These are phyloP conservation scores for Phytophthora fragariae DNA, from an alignment of 352 stramenopile species.

Conservation along the genomic window DNA sequence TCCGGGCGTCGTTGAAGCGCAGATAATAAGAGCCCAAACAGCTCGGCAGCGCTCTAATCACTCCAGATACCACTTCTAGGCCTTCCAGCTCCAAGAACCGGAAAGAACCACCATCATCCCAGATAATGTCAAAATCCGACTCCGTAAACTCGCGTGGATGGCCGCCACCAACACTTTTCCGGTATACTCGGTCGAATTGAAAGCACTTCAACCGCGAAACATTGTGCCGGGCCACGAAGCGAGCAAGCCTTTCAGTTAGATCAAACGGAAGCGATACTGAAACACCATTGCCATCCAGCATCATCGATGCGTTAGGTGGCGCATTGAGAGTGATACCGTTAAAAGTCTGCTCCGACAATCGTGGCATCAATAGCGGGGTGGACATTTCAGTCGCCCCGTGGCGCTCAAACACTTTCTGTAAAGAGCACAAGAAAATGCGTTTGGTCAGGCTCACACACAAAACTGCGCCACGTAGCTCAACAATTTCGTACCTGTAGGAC, in stretches of 20 bases:
- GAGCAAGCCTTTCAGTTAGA: slow-evolving; percentile 81
- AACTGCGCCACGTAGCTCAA: not conserved
- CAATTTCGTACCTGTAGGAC: slow-evolving; percentile 55
- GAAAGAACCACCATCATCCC: slow-evolving; percentile 72
- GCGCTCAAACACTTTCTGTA: slow-evolving; percentile 84
- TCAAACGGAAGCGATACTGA: slow-evolving; percentile 86
- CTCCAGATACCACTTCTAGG: slow-evolving; percentile 78
- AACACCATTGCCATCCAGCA: slow-evolving; percentile 84
- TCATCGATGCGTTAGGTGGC: slow-evolving; percentile 63
- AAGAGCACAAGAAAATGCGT: slow-evolving; percentile 5
- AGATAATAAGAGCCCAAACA: slow-evolving; percentile 83
- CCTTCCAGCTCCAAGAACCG: slow-evolving; percentile 82
- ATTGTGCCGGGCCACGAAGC: slow-evolving; percentile 85
- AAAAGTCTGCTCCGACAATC: slow-evolving; percentile 68
- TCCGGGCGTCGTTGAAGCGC: slow-evolving; percentile 78
- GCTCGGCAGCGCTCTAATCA: slow-evolving; percentile 66
- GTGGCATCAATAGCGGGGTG: slow-evolving; percentile 83
- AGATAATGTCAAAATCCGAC: slow-evolving; percentile 88
- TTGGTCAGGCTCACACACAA: slow-evolving; percentile 10
- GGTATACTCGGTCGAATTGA: slow-evolving; percentile 88
- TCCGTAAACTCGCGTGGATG: slow-evolving; percentile 86
- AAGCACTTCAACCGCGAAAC: slow-evolving; percentile 85
- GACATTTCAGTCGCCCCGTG: slow-evolving; percentile 83
- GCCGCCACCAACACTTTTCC: slow-evolving; percentile 73
- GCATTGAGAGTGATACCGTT: slow-evolving; percentile 66